A percentile compares a stretch with the other conserved stretches of the same genome.
Conservation (phyloP, 805 yeast genomes). For the Pichia nakasei region DNA sequence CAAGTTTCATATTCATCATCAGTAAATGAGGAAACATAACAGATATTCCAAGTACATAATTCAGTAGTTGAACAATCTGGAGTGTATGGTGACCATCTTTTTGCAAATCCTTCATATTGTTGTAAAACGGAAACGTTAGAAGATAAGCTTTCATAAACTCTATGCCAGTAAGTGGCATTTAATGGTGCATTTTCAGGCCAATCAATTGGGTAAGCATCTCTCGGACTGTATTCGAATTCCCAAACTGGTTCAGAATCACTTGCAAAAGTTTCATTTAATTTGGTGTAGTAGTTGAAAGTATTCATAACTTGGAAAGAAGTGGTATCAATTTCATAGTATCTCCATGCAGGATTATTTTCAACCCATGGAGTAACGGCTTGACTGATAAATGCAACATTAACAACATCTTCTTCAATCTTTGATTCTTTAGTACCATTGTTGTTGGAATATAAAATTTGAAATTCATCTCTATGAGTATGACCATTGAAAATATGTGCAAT, state of each 20-base stretch:
- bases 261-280: constrained; percentile 49
- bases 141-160: constrained; percentile 39
- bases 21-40: constrained; percentile 32
- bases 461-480: constrained; percentile 64
- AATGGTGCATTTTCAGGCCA: constrained; percentile 58
- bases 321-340: constrained; percentile 60
- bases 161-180: constrained; percentile 63
- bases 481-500: constrained; percentile 66
- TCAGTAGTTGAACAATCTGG: constrained; percentile 43
- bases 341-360: constrained; percentile 61
- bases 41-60: constrained; percentile 36
- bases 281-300: constrained; percentile 49
- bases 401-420: constrained; percentile 35
- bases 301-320: constrained; percentile 53
- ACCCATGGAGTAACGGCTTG: constrained; percentile 59
- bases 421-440: constrained; percentile 28
- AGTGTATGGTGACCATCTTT: constrained; percentile 47
- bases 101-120: constrained; percentile 37
- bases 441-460: constrained; percentile 43
- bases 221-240: constrained; percentile 56
- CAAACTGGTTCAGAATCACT: constrained; percentile 52
- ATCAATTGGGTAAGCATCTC: constrained; percentile 44
- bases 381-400: constrained; percentile 54
- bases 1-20: constrained; percentile 22
- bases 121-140: constrained; percentile 38